Conservation (phyloP, 805 yeast genomes). For the Cyberlindnera mycetangii region DNA sequence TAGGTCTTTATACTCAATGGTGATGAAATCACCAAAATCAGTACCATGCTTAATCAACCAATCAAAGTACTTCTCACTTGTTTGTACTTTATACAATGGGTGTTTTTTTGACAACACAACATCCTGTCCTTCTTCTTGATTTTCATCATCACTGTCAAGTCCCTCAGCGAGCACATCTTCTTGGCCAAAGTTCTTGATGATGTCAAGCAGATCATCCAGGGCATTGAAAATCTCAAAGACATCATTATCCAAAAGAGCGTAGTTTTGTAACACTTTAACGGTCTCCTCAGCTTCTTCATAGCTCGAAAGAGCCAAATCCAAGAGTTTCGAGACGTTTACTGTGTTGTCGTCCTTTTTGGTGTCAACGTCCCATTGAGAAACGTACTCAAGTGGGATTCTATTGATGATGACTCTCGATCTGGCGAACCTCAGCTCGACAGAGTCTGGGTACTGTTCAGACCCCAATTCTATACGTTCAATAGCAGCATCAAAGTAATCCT, state of each 20-base stretch:
- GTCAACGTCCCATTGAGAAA: constrained; percentile 47
- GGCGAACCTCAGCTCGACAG: constrained; percentile 47
- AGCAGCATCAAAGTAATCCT: constrained; percentile 66
- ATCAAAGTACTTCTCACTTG: constrained; percentile 42
- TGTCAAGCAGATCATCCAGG: constrained; percentile 66
- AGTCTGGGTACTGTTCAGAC: constrained; percentile 43
- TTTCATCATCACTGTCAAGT: constrained; percentile 55
- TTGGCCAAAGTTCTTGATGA: constrained; percentile 63
- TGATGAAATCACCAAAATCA: constrained; percentile 22
- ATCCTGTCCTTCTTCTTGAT: constrained; percentile 38
- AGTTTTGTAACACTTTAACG: constrained; percentile 24
- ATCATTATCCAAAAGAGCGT: constrained; percentile 37
- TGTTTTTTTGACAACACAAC: constrained; percentile 44
- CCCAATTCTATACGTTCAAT: constrained; percentile 68
- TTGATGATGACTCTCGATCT: constrained; percentile 53
- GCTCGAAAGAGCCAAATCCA: constrained; percentile 44
- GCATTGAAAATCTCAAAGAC: constrained; percentile 52
- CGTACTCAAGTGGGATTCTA: constrained; percentile 55
- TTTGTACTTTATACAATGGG: constrained; percentile 47
- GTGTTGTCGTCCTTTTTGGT: constrained; percentile 33
- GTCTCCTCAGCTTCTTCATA: constrained; percentile 43
- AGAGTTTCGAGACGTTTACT: constrained; percentile 32
- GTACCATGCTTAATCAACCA: constrained; percentile 41
- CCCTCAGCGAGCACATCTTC: constrained; percentile 51
- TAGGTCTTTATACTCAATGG: constrained; percentile 14